Conservation (phyloP, 306 rosid genomes). For the Potentilla sterilis region DNA sequence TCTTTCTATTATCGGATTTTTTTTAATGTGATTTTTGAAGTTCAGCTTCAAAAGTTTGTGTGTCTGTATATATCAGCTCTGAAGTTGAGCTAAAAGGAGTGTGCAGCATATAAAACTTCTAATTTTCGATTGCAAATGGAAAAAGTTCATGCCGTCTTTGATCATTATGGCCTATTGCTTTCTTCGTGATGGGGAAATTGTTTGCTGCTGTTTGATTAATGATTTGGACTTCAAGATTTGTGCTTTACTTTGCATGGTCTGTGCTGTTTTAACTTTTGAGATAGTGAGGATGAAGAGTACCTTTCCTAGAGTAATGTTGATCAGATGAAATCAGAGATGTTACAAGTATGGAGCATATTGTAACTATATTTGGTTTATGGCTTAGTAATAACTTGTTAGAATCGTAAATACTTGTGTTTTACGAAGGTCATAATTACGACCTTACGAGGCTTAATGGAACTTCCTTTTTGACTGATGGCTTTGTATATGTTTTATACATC, state of each 20-base stretch:
- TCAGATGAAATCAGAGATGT: background rate
- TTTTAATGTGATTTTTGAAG: background rate
- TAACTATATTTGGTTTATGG: background rate
- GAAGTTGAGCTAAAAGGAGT: conserved; percentile 1
- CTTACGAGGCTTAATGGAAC: background rate
- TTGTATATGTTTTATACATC: background rate
- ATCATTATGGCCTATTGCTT: background rate
- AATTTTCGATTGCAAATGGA: background rate
- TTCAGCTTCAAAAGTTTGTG: background rate
- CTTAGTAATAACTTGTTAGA: background rate
- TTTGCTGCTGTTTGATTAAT: background rate
- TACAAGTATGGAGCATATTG: background rate
- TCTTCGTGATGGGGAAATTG: background rate
- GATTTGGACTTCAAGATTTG: background rate
- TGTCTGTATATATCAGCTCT: background rate
- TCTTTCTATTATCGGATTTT: background rate
- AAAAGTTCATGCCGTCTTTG: background rate
- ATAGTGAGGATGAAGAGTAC: background rate
- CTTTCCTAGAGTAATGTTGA: background rate
- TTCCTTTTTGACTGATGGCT: conserved; percentile 1
- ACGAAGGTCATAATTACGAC: background rate
- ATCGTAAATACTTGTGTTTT: background rate
- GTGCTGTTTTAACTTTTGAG: background rate
- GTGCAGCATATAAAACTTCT: background rate
- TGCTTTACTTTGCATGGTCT: background rate